These are phyloP conservation scores for Penicillium ochrochloron DNA, from an alignment of 495 filamentous ascomycete species.

Conservation along the genomic window DNA sequence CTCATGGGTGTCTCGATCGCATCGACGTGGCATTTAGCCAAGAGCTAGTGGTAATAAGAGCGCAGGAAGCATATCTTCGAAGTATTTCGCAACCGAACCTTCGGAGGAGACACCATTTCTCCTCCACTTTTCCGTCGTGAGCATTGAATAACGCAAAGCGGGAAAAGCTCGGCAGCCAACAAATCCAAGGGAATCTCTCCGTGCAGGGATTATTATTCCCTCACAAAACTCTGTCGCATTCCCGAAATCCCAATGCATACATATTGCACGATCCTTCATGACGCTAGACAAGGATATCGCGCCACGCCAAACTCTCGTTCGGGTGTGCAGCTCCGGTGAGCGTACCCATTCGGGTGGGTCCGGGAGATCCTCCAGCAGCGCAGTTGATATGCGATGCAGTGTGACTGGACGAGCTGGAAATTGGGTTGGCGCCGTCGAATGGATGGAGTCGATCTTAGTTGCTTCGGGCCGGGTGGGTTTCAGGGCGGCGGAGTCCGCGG, in stretches of 20 bases:
- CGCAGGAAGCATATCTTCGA: not conserved
- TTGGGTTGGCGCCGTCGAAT: constrained; percentile 7
- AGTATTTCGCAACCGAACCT: not conserved
- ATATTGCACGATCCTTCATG: not conserved
- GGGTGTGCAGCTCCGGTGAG: constrained; percentile 6
- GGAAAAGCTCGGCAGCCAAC: too few species aligned
- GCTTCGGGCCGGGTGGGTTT: constrained; percentile 11
- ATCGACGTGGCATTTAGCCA: not conserved
- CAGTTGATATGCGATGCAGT: not conserved
- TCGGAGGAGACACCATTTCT: not conserved
- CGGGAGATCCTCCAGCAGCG: constrained; percentile 12
- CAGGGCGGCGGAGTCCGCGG: constrained; percentile 8
- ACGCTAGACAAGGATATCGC: constrained; percentile 8
- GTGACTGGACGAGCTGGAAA: not conserved
- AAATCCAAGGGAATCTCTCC: not conserved
- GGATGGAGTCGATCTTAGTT: constrained; percentile 8
- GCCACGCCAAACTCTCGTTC: constrained; percentile 17
- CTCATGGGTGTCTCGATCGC: not conserved
- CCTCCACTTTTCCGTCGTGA: not conserved
- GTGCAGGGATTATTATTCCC: not conserved
- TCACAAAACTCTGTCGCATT: not conserved
- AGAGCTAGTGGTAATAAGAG: not conserved
- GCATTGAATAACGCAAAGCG: not conserved
- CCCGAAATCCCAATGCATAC: not conserved
- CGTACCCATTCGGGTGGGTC: constrained; percentile 11